Percentiles rank a stretch among this genome's conserved stretches.
Conservation (phyloP, 2,329 filamentous ascomycete species). For the Aspergillus tanneri region DNA sequence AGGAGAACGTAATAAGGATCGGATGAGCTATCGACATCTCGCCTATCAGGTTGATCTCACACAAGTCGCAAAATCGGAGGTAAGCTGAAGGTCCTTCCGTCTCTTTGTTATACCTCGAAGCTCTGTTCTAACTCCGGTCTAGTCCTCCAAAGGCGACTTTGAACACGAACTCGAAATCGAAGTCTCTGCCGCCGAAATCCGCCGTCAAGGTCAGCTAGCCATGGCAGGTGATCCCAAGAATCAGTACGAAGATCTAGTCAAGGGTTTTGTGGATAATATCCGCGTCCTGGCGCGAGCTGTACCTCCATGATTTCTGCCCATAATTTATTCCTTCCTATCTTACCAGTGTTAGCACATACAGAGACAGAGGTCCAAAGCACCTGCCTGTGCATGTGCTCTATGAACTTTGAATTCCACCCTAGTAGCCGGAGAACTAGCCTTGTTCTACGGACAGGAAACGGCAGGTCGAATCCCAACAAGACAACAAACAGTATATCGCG, state of each 20-base stretch:
- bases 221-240: slow-evolving; percentile 40
- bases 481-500: too few species aligned
- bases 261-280: slow-evolving; percentile 52
- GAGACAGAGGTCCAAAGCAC: too few species aligned
- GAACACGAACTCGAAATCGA: slow-evolving; percentile 53
- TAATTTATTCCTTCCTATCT: neutral
- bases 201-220: slow-evolving; percentile 45
- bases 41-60: slow-evolving; percentile 90
- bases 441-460: too few species aligned
- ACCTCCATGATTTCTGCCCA: slow-evolving; percentile 28
- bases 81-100: slow-evolving; percentile 23
- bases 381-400: too few species aligned
- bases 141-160: slow-evolving; percentile 41
- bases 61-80: slow-evolving; percentile 67
- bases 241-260: slow-evolving; percentile 48
- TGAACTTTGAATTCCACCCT: too few species aligned
- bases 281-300: slow-evolving; percentile 46
- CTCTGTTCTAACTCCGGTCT: slow-evolving; percentile 11
- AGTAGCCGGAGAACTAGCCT: too few species aligned
- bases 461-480: too few species aligned
- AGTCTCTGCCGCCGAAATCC: slow-evolving; percentile 47
- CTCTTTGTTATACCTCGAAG: neutral
- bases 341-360: too few species aligned
- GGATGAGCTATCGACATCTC: slow-evolving; percentile 85
- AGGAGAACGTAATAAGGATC: slow-evolving; percentile 75